Evolutionary conservation across 306 rosid genomes (phyloP).

Genomic region (Sicyos baderoa): DNA sequence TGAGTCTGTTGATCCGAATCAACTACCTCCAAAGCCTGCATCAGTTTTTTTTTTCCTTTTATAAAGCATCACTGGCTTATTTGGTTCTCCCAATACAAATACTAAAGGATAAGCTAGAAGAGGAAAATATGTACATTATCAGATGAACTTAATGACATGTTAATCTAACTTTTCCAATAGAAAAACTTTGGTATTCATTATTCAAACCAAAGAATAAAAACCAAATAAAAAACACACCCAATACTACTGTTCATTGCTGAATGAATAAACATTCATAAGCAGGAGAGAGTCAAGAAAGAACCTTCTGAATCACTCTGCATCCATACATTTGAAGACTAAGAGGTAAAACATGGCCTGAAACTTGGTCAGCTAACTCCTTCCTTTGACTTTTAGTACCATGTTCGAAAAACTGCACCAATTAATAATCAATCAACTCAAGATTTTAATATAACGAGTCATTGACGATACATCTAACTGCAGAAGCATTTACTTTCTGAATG

Average conservation of each 20-base stretch:
- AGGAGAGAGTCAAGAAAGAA: conserved; percentile 26
- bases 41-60: not conserved
- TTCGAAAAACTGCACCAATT: conserved; percentile 72
- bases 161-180: not conserved
- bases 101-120: not conserved
- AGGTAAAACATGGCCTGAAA: conserved; percentile 77
- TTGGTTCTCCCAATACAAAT: conserved; percentile 1
- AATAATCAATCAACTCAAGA: conserved; percentile 20
- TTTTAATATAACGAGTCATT: conserved; percentile 2
- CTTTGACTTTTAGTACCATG: conserved; percentile 82
- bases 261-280: conserved; percentile 15
- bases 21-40: conserved; percentile 90
- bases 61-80: not conserved
- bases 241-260: not conserved
- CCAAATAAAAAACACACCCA: not conserved
- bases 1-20: conserved; percentile 66
- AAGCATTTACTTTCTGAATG: conserved; percentile 71
- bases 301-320: conserved; percentile 98
- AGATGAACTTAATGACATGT: not conserved
- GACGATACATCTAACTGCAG: conserved; percentile 19
- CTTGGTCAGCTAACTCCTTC: conserved; percentile 69
- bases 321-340: conserved; percentile 99
- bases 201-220: not conserved
- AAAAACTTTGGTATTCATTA: not conserved
- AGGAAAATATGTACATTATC: not conserved